Evolutionary conservation across 805 yeast genomes (phyloP), one percentile per base, ranked within the genome.

Genomic region (Candida coquimbonensis): DNA sequence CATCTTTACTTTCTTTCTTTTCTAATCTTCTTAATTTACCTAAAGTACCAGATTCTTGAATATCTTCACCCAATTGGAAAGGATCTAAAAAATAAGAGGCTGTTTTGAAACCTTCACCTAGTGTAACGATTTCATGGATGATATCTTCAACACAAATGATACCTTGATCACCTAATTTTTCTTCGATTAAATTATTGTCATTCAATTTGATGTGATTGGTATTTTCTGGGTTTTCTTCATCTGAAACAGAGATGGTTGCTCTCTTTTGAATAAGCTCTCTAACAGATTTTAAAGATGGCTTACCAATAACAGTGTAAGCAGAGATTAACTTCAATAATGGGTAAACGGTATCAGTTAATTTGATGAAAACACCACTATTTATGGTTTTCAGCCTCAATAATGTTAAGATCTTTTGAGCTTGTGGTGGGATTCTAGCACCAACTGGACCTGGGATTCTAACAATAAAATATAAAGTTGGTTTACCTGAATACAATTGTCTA

Each of bases 131-230:
- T 65, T 85, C 91, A 59, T 81, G 87, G 45, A 86, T 77, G 46
- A 86, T 71, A 65, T 86, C 95, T 68, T 86, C 93, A 17, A 83
- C 75, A 77, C 95, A 86, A 51, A 86, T 79, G 49, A 83, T 68
- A 27, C 91, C 89, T 45, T 70, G 67, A 9, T 82, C 85, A 36
- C 83, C 83, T 50, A 86, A 71, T 56, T 72, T 69, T 56, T 84
- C 89, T 66, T 86, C 95, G 43, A 86, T 81, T 36, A 80, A 65
- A 55, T 78, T 81, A 68, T 86, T 86, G 64, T 82, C 88, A 62
- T 85, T 86, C 55, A 86, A 67, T 48, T 79, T 74, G 36, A 74
- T 64, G 31, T 29, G 31, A 29, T 29, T 29, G 41, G 69, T 67
- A 40, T 67, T 70, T 13, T 59, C 54, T 24, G 49, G 60, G 9